Evolutionary conservation across 805 yeast genomes (phyloP), one percentile per base, ranked within the genome.

Genomic region (Zygoascus tannicola): DNA sequence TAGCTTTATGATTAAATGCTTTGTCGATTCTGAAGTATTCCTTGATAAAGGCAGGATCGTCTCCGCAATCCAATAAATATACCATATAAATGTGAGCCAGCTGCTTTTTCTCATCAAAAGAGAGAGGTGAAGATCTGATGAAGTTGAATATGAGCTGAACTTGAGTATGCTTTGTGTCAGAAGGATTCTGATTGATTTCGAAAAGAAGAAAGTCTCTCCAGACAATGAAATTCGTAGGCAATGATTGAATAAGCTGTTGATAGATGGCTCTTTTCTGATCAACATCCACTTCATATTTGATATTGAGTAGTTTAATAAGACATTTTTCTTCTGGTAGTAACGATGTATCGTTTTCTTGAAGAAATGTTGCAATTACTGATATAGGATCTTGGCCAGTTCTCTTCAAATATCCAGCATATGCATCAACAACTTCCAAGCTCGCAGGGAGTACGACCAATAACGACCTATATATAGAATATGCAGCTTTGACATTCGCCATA

Each of bases 161-260:
- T 20, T 35, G 19, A 10, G 14, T 33, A 5, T 18, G 30, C 15
- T 14, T 22, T 14, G 26, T 26, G 15, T n/a, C 35, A 8, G 35
- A 7, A n/a, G 7, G 15, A 4, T 22, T n/a, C 12, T 22, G 19
- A 14, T 37, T 21, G 14, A 38, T 38, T 30, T 38, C 46, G 21
- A 38, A 59, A 23, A 48, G 46, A 22, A 62, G 53, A 40, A 50
- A 61, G n/a, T 54, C 47, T 26, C 50, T 51, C 66, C 67, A 62
- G 43, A 60, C 62, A 23, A 49, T 41, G 38, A 51, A 52, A 30
- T 51, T 50, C 21, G 49, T 56, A 32, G 51, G 37, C 26, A 50
- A 56, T 32, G 46, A 38, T 8, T 45, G 44, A 21, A 49, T 46
- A 32, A 53, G 41, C 28, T 35, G 22, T 30, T 45, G 46, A 36